These are phyloP conservation scores for Colletotrichum sp. DNA, from an alignment of 2,329 filamentous ascomycete genomes.

Conservation along the genomic window DNA sequence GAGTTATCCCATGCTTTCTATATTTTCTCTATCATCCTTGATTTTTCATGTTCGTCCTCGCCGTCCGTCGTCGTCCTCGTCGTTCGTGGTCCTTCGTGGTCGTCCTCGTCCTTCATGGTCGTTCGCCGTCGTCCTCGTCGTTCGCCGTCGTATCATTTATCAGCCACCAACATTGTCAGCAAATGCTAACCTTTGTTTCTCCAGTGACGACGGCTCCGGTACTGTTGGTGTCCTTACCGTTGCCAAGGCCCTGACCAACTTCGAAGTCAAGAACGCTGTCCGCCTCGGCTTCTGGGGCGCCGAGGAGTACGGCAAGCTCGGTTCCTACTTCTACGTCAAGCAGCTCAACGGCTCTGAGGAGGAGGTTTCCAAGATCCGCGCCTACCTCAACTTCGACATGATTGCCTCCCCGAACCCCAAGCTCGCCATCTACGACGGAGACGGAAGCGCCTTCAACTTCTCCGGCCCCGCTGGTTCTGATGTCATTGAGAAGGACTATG, in stretches of 20 bases:
- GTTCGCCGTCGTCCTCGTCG: no score
- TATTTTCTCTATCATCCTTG: no score
- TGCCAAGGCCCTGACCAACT: conserved; percentile 46
- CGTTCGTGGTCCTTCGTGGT: no score
- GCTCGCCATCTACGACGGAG: conserved; percentile 64
- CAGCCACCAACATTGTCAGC: no score
- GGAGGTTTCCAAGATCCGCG: conserved; percentile 54
- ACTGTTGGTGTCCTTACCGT: conserved; percentile 52
- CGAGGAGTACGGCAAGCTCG: conserved; percentile 55
- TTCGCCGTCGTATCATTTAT: no score
- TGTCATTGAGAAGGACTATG: conserved; percentile 63
- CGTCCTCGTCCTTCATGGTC: no score
- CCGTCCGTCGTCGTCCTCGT: no score
- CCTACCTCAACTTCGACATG: conserved; percentile 66
- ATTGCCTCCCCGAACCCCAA: conserved; percentile 55
- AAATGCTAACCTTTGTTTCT: not conserved
- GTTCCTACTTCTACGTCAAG: conserved; percentile 55
- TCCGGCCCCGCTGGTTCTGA: conserved; percentile 60
- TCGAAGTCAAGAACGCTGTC: conserved; percentile 51
- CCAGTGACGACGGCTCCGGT: conserved; percentile 63
- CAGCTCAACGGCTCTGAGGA: conserved; percentile 42
- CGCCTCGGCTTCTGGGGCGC: conserved; percentile 59
- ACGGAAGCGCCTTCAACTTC: conserved; percentile 64
- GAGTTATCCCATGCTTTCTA: conserved; percentile 16
- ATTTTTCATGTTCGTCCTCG: no score